Conservation (phyloP, 305 asterid genomes). For the Fraxinus latifolia region DNA sequence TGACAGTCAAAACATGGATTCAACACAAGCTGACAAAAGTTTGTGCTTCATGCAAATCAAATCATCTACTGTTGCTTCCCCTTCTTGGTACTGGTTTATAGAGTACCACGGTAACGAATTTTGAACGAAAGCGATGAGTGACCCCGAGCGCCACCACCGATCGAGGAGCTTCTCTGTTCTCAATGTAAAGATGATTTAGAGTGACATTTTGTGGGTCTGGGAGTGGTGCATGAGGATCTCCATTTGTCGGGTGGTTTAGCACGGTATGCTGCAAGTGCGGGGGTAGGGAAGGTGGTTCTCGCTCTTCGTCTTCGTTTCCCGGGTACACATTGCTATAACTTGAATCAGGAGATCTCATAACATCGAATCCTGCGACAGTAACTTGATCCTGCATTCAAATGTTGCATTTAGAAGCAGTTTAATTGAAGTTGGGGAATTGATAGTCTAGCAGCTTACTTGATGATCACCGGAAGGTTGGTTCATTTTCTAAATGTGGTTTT, state of each 20-base stretch:
- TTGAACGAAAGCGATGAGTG: conserved; percentile 83
- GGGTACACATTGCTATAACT: conserved; percentile 72
- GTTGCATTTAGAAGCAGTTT: neutral
- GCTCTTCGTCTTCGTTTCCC: conserved; percentile 62
- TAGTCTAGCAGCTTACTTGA: conserved; percentile 44
- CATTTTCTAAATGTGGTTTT: conserved; percentile 30
- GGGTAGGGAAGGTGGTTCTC: conserved; percentile 68
- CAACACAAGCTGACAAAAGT: neutral
- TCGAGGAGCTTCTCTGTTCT: conserved; percentile 60
- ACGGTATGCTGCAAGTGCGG: conserved; percentile 66
- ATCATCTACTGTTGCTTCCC: conserved; percentile 33
- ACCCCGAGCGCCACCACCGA: conserved; percentile 75
- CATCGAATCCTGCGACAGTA: conserved; percentile 70
- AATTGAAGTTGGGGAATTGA: neutral
- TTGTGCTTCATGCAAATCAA: conserved; percentile 4
- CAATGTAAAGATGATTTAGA: conserved; percentile 85
- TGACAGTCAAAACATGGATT: conserved; percentile 18
- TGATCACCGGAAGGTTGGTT: conserved; percentile 43
- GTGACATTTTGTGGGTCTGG: conserved; percentile 63
- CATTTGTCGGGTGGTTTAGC: conserved; percentile 47
- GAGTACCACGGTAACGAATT: conserved; percentile 74
- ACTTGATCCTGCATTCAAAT: conserved; percentile 53
- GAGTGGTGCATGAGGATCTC: conserved; percentile 45
- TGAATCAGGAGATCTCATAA: conserved; percentile 72
- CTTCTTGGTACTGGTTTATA: conserved; percentile 81